Percentiles rank a stretch among this genome's conserved stretches.
Evolutionary conservation across 2,329 filamentous ascomycete species (phyloP).

Genomic region (Phialophora chinensis): DNA sequence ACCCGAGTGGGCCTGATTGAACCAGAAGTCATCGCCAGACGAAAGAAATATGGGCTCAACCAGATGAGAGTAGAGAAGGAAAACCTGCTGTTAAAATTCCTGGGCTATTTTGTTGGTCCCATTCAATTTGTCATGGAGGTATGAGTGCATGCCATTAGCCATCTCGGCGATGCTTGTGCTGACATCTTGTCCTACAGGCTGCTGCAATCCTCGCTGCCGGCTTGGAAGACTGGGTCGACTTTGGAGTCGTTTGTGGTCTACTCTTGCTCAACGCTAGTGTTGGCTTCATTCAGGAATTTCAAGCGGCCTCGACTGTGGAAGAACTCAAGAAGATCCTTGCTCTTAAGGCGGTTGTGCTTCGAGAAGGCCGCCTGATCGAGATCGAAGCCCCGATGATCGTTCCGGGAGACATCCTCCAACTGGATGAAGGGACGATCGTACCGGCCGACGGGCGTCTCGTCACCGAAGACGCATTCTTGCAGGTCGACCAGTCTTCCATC

Average conservation of each 20-base stretch:
- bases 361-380: conserved; percentile 78
- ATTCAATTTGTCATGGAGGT: conserved; percentile 96
- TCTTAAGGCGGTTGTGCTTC: conserved; percentile 83
- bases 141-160: conserved; percentile 43
- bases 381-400: conserved; percentile 84
- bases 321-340: conserved; percentile 90
- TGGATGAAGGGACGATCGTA: conserved; percentile 91
- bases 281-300: conserved; percentile 87
- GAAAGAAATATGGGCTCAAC: conserved; percentile 81
- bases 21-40: conserved; percentile 66
- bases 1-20: conserved; percentile 74
- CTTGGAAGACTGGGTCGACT: conserved; percentile 89
- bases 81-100: conserved; percentile 81
- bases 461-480: conserved; percentile 81
- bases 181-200: conserved; percentile 53
- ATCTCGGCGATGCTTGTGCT: conserved; percentile 28
- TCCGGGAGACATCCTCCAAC: conserved; percentile 85
- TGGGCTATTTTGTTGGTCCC: conserved; percentile 81
- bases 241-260: conserved; percentile 85
- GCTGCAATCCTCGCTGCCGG: conserved; percentile 81
- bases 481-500: conserved; percentile 90
- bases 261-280: conserved; percentile 83
- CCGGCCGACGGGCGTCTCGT: conserved; percentile 87
- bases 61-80: conserved; percentile 92
- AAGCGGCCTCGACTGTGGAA: conserved; percentile 88